Conservation (phyloP, 208 protist genomes). For the Trypanosoma vivax region DNA sequence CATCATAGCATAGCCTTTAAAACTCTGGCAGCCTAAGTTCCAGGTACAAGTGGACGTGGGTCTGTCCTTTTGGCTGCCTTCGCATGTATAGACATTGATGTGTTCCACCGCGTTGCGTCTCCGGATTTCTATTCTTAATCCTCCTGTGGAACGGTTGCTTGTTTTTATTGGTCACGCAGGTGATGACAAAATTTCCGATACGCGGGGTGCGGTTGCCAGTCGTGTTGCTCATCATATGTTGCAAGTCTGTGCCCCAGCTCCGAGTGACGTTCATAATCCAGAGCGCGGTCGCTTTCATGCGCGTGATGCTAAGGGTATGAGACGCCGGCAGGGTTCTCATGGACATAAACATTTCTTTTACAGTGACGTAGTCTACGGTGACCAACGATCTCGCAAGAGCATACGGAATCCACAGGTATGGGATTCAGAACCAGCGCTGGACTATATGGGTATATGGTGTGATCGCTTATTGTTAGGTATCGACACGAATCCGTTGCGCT, state of each 20-base stretch:
- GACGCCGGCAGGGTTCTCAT: constrained; percentile 25
- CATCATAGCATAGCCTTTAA: too few species aligned
- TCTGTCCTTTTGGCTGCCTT: too few species aligned
- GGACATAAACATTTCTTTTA: constrained; percentile 3
- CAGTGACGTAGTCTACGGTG: background rate
- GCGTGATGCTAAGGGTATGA: constrained; percentile 47
- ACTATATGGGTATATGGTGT: constrained; percentile 79
- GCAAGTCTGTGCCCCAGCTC: constrained; percentile 37
- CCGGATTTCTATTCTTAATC: constrained; percentile 10
- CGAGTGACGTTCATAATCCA: constrained; percentile 72
- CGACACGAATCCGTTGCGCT: constrained; percentile 33
- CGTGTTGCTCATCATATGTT: constrained; percentile 47
- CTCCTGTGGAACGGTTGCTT: constrained; percentile 31
- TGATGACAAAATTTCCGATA: background rate
- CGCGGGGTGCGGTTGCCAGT: constrained; percentile 31
- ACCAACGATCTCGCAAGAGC: background rate
- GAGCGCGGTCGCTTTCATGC: constrained; percentile 36
- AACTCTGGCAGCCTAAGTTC: too few species aligned
- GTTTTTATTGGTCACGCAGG: constrained; percentile 43
- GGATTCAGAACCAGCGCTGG: constrained; percentile 57
- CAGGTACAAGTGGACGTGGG: too few species aligned
- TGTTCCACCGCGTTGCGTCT: constrained; percentile 6
- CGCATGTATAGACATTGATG: too few species aligned
- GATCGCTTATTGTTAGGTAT: constrained; percentile 77
- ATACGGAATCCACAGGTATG: constrained; percentile 58